Evolutionary conservation across 2,329 filamentous ascomycete genomes (phyloP).

Genomic region (Pseudocercospora vitis): DNA sequence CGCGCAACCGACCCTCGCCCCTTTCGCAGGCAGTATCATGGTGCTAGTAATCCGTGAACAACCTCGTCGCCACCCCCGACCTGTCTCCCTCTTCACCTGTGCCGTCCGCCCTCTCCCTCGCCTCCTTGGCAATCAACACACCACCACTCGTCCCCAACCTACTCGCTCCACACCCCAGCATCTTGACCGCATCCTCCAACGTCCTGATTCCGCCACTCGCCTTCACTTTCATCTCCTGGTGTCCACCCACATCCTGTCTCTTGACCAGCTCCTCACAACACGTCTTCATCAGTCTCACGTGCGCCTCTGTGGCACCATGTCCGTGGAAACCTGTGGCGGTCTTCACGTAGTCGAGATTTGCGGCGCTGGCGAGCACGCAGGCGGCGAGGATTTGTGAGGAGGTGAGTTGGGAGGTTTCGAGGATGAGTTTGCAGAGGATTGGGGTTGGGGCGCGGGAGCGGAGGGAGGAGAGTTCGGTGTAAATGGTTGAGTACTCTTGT

Average conservation of each 20-base stretch:
- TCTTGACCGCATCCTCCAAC: conserved; percentile 51
- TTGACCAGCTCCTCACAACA: conserved; percentile 46
- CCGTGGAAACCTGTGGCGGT: conserved; percentile 62
- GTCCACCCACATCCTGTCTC: conserved; percentile 22
- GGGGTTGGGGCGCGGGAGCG: conserved; percentile 48
- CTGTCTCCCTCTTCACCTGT: neutral
- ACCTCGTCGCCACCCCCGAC: conserved; percentile 1
- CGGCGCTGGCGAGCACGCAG: conserved; percentile 52
- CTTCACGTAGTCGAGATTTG: conserved; percentile 60
- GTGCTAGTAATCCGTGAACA: neutral
- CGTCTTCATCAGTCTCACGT: conserved; percentile 57
- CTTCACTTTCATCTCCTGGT: conserved; percentile 54
- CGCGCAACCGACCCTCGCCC: too few species aligned
- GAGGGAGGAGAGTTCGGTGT: conserved; percentile 54
- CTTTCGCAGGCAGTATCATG: too few species aligned
- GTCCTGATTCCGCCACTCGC: conserved; percentile 59
- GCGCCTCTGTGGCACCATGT: conserved; percentile 52
- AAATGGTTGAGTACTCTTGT: conserved; percentile 50
- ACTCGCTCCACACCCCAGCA: conserved; percentile 58
- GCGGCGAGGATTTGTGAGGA: conserved; percentile 54
- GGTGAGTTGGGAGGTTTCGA: conserved; percentile 58
- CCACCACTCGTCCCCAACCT: conserved; percentile 59
- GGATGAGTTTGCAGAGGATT: conserved; percentile 56
- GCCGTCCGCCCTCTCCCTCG: conserved; percentile 27
- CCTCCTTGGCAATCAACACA: conserved; percentile 56